A percentile compares a stretch with the other conserved stretches of the same genome.
phyloP scores from a whole-genome alignment of 2,329 filamentous ascomycete species.

The Arthrobotrys iridis region DNA sequence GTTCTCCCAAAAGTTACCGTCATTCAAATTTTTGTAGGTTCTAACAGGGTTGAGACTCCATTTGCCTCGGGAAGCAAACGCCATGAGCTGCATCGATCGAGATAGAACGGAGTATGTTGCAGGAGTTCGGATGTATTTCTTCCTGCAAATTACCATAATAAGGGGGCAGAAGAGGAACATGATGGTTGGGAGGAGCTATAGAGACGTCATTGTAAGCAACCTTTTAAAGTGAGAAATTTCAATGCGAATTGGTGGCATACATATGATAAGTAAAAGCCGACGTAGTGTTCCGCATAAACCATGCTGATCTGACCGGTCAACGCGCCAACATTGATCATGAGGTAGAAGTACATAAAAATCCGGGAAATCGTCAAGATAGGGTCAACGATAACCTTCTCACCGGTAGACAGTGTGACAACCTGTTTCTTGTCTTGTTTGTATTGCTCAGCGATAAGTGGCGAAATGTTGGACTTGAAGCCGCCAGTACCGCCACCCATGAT shows the following conservation, averaged over 20 bases:
- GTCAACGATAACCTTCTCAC: conserved; percentile 60
- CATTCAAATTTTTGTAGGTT: conserved; percentile 70
- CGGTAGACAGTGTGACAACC: conserved; percentile 57
- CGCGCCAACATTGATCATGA: conserved; percentile 68
- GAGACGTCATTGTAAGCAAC: neutral
- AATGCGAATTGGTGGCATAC: conserved; percentile 48
- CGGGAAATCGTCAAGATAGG: conserved; percentile 59
- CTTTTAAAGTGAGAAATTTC: neutral
- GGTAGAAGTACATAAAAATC: conserved; percentile 64
- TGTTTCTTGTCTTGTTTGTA: conserved; percentile 57
- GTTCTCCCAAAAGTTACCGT: conserved; percentile 71
- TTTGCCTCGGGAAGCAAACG: conserved; percentile 71
- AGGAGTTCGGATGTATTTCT: conserved; percentile 71
- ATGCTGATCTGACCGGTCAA: conserved; percentile 66
- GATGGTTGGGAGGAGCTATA: conserved; percentile 72
- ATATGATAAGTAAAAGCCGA: conserved; percentile 66
- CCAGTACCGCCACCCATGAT: conserved; percentile 63
- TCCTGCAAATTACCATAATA: conserved; percentile 70
- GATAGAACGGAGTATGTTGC: conserved; percentile 77
- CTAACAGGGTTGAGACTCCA: conserved; percentile 71
- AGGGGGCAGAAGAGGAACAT: conserved; percentile 72
- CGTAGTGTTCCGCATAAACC: conserved; percentile 67
- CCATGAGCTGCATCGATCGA: conserved; percentile 72
- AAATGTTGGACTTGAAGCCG: conserved; percentile 63
- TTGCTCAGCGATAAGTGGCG: conserved; percentile 60